Conservation (phyloP, 169 alveolate species). For the Miamiensis avidus region DNA sequence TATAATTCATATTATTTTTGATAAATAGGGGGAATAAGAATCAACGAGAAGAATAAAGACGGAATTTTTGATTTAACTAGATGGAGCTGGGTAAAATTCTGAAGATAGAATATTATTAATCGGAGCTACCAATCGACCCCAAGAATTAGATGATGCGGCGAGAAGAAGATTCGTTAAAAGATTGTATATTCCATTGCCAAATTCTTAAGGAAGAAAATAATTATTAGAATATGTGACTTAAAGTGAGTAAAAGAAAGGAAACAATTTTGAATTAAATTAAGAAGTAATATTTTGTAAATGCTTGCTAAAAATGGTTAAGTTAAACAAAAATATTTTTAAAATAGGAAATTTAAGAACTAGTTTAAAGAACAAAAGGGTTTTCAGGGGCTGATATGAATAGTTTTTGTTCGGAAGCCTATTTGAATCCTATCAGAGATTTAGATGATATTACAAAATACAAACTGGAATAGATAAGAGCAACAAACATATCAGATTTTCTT, state of each 20-base stretch:
- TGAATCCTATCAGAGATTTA: slow-evolving; percentile 58
- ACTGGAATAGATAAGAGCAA: slow-evolving; percentile 46
- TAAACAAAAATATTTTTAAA: slow-evolving; percentile 14
- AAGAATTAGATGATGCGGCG: slow-evolving; percentile 89
- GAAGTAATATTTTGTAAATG: slow-evolving; percentile 3
- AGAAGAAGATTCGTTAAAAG: slow-evolving; percentile 87
- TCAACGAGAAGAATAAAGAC: slow-evolving; percentile 87
- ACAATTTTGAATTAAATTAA: slow-evolving; percentile 17
- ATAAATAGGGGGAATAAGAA: slow-evolving; percentile 83
- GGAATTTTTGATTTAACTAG: slow-evolving; percentile 87
- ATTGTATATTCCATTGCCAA: slow-evolving; percentile 79
- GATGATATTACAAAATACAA: slow-evolving; percentile 35
- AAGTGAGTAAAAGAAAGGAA: slow-evolving; percentile 40
- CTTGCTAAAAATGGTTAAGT: neutral
- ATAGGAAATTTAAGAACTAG: slow-evolving; percentile 54
- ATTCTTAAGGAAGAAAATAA: slow-evolving; percentile 62
- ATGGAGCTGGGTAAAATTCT: slow-evolving; percentile 74
- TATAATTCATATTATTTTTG: too few species aligned
- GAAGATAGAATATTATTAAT: slow-evolving; percentile 70
- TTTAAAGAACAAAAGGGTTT: slow-evolving; percentile 78
- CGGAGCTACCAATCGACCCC: slow-evolving; percentile 89
- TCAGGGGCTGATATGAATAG: slow-evolving; percentile 86
- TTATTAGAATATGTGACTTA: slow-evolving; percentile 45
- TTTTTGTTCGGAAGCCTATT: slow-evolving; percentile 77
- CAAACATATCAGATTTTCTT: slow-evolving; percentile 44